These are phyloP conservation scores for Penicillium coprophilum DNA, from an alignment of 495 filamentous ascomycete genomes.

Conservation along the genomic window DNA sequence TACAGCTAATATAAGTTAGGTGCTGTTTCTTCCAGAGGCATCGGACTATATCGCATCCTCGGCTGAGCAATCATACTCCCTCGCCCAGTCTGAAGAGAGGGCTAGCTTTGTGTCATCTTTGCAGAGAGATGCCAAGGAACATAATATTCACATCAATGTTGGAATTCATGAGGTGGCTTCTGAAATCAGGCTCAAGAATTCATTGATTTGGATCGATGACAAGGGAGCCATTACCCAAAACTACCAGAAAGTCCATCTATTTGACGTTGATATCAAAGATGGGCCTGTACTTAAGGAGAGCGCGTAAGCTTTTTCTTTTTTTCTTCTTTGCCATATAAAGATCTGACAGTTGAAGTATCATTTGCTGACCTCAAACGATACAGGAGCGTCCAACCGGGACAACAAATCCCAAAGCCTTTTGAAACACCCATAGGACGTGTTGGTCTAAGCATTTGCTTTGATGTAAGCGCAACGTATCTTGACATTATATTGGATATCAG, in stretches of 20 bases:
- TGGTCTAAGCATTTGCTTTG: conserved; percentile 84
- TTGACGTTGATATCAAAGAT: conserved; percentile 67
- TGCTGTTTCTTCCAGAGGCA: conserved; percentile 90
- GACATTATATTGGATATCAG: not conserved
- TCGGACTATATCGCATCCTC: conserved; percentile 79
- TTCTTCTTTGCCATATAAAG: not conserved
- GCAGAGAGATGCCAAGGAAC: conserved; percentile 58
- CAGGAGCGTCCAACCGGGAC: conserved; percentile 61
- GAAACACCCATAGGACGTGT: conserved; percentile 70
- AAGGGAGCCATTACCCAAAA: conserved; percentile 58
- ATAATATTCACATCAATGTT: conserved; percentile 73
- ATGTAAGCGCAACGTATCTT: conserved; percentile 50
- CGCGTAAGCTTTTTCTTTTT: conserved; percentile 30
- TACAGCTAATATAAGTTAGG: conserved; percentile 43
- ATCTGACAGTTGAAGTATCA: not conserved
- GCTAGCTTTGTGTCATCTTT: conserved; percentile 72
- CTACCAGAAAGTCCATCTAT: conserved; percentile 79
- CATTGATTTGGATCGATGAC: conserved; percentile 68
- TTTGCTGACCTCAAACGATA: conserved; percentile 1
- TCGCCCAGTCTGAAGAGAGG: conserved; percentile 57
- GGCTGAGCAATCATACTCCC: conserved; percentile 61
- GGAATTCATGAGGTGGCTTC: conserved; percentile 78
- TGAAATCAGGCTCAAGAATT: conserved; percentile 59
- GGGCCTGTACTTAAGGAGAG: conserved; percentile 66
- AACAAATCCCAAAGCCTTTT: conserved; percentile 63